These are phyloP conservation scores for Solanum peruvianum DNA, from an alignment of 257 asterid species.

Conservation along the genomic window DNA sequence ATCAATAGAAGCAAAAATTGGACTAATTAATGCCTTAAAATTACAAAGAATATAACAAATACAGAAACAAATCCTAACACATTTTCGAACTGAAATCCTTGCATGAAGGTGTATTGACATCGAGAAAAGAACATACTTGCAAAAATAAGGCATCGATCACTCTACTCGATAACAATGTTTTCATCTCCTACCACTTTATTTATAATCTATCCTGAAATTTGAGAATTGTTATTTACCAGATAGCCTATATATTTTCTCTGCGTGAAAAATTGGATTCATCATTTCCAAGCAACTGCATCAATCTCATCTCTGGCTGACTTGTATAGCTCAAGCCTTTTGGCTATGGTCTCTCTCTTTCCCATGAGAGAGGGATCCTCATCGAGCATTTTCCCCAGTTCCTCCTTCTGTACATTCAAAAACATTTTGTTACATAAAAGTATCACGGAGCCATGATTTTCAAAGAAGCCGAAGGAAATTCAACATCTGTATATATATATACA, in stretches of 20 bases:
- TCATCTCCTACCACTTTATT: not conserved
- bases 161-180: not conserved
- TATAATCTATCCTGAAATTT: not conserved
- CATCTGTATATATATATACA: not conserved
- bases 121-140: not conserved
- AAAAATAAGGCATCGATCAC: not conserved
- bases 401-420: constrained; percentile 44
- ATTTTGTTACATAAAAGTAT: not conserved
- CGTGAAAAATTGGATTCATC: not conserved
- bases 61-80: not conserved
- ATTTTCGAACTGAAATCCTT: not conserved
- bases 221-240: not conserved
- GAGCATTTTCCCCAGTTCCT: constrained; percentile 84
- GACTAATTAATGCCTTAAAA: not conserved
- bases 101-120: not conserved
- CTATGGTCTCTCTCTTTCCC: constrained; percentile 74
- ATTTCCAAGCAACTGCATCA: constrained; percentile 94
- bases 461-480: not conserved
- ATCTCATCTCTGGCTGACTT: constrained; percentile 97
- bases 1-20: not conserved
- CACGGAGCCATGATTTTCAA: not conserved
- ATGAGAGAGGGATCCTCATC: constrained; percentile 92
- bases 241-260: not conserved
- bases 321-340: constrained; percentile 82
- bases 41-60: not conserved